Evolutionary conservation across 2,329 filamentous ascomycete genomes (phyloP).

Genomic region (Cercospora zeae-maydis): DNA sequence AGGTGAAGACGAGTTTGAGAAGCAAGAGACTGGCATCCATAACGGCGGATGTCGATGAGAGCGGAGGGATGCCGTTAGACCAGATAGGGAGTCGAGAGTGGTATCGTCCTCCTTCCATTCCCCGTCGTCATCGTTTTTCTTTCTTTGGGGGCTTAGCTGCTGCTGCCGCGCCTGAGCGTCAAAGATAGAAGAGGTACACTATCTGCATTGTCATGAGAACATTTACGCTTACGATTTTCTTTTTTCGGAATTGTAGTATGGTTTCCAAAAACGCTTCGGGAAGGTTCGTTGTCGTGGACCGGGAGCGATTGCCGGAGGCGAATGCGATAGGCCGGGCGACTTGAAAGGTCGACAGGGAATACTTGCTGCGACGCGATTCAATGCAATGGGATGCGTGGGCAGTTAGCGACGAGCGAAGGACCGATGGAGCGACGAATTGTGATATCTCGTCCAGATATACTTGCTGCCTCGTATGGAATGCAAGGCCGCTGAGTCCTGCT

Average conservation of each 20-base stretch:
- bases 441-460: no score
- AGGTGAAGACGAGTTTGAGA: constrained; percentile 41
- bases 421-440: no score
- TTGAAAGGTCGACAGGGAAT: background rate
- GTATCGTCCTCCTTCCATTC: background rate
- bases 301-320: background rate
- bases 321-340: background rate
- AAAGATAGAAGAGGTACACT: background rate
- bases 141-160: background rate
- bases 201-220: background rate
- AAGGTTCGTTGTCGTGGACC: background rate
- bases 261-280: background rate
- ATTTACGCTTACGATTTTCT: background rate
- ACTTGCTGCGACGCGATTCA: background rate
- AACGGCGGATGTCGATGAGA: background rate
- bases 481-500: no score
- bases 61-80: background rate
- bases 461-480: no score
- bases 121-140: background rate
- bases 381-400: background rate
- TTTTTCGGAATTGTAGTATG: background rate
- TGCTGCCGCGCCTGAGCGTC: background rate
- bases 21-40: constrained; percentile 35
- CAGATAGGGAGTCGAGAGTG: background rate
- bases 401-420: background rate